These are phyloP conservation scores for Truncatella angustata DNA, from an alignment of 2,329 filamentous ascomycete species.

Conservation along the genomic window DNA sequence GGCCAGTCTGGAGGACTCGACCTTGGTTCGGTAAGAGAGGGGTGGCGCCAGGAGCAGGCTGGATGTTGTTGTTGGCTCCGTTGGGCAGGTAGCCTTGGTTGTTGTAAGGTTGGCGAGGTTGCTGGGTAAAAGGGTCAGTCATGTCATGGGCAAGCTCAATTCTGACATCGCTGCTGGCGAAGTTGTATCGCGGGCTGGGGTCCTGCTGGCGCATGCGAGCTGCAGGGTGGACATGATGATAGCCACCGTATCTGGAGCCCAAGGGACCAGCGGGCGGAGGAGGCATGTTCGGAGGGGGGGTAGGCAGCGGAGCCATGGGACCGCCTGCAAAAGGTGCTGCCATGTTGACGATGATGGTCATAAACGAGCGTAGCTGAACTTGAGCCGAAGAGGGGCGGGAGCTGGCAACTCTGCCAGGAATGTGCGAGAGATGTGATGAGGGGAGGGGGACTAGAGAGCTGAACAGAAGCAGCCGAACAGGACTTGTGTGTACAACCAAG, in stretches of 20 bases:
- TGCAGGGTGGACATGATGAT: neutral
- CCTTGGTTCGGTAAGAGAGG: constrained; percentile 68
- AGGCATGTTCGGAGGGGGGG: neutral
- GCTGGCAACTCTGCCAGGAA: constrained; percentile 4
- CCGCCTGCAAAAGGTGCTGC: neutral
- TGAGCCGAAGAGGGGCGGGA: neutral
- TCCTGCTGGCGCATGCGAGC: constrained; percentile 1
- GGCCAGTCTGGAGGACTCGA: constrained; percentile 63
- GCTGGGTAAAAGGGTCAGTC: constrained; percentile 20
- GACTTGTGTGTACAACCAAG: too few relatives aligned
- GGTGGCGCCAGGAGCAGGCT: constrained; percentile 55
- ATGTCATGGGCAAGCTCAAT: constrained; percentile 6
- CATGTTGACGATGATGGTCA: neutral
- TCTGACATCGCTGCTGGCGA: constrained; percentile 9
- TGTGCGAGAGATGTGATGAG: too few relatives aligned
- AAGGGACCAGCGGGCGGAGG: neutral
- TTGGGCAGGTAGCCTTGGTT: constrained; percentile 63
- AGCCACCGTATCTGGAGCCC: neutral
- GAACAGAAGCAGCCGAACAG: neutral
- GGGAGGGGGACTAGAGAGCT: neutral
- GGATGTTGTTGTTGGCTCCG: constrained; percentile 50
- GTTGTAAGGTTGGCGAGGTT: constrained; percentile 40
- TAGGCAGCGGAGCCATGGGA: neutral
- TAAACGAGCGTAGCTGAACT: too few relatives aligned
- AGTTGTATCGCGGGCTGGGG: neutral